Evolutionary conservation across 441 rosid genomes (phyloP).

Genomic region (Pelargonium exstipulatum): DNA sequence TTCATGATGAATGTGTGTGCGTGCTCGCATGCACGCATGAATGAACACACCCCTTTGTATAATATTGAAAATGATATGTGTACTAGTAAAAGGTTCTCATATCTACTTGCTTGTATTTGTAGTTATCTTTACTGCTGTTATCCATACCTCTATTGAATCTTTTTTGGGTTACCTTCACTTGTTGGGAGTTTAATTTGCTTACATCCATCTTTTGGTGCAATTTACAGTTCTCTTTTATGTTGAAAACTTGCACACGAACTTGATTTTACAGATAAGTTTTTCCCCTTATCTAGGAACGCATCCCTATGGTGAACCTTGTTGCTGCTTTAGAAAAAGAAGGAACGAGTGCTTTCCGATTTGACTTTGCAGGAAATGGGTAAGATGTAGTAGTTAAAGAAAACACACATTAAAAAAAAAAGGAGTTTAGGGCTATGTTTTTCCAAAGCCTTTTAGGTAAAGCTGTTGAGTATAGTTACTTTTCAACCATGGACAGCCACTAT

Average conservation of each 20-base stretch:
- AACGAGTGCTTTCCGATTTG: slow-evolving; percentile 70
- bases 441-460: too few relatives aligned
- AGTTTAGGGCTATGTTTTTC: too few relatives aligned
- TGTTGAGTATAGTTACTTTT: too few relatives aligned
- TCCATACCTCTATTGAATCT: too few relatives aligned
- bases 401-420: too few relatives aligned
- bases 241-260: background rate
- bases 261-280: background rate
- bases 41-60: too few relatives aligned
- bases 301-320: slow-evolving; percentile 65
- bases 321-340: slow-evolving; percentile 63
- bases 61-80: too few relatives aligned
- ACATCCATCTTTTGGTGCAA: background rate
- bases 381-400: slow-evolving; percentile 1
- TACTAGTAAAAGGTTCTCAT: too few relatives aligned
- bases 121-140: too few relatives aligned
- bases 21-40: background rate
- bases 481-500: too few relatives aligned
- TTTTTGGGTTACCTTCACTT: too few relatives aligned
- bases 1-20: background rate
- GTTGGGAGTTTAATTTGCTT: background rate
- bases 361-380: slow-evolving; percentile 85
- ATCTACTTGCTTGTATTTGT: too few relatives aligned
- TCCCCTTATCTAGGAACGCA: slow-evolving; percentile 41
- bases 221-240: background rate